Base-by-base conservation (phyloP, 768 basidiomycete genomes). In the Melanogaster broomeanus region DNA sequence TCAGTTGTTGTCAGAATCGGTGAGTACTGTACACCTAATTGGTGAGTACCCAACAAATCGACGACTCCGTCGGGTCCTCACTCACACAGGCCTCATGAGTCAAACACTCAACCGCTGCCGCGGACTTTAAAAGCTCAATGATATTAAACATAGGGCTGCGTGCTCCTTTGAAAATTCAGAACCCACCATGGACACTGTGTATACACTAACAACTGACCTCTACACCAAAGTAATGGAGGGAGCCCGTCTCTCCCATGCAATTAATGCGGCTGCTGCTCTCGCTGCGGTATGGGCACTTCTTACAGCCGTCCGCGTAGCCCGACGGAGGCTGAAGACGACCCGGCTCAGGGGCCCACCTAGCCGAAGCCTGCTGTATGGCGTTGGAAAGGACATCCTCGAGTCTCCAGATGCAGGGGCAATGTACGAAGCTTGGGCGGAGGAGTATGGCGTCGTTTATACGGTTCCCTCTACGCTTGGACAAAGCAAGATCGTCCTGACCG, bases 391-490 rank as follows among this genome's bases (percentile, higher is more conserved):
- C 1, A 9, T 56, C 2, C 0, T 52, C 16, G 13, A 24, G 2
- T 42, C 54, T 8, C 27, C 27, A 1, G 70, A 78, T 49, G 27
- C 69, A 2, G 74, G 69, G 0, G 38, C 52, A 1, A 22, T 79
- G 8, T 75, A 71, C 53, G 80, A 81, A 49, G 49, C 64, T 6
- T 84, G 82, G 83, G 70, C 70, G 2, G 61, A 59, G 7, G 60
- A 76, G 40, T 81, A 81, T 30, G 83, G 84, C 7, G 57, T 73
- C 2, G 78, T 72, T 0, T 84, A 68, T 53, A 45, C 64, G 15
- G 50, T 81, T n/a, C 72, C 80, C 0, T 56, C 57, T 1, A 54
- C 64, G 1, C 52, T 81, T 6, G 76, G 76, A 0, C 58, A 68
- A 0, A 62, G 45, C 8, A 58, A 56, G 5, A 57, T 81, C 21